phyloP scores from a whole-genome alignment of 2,329 filamentous ascomycete species.

The Ceratocystis papillata region DNA sequence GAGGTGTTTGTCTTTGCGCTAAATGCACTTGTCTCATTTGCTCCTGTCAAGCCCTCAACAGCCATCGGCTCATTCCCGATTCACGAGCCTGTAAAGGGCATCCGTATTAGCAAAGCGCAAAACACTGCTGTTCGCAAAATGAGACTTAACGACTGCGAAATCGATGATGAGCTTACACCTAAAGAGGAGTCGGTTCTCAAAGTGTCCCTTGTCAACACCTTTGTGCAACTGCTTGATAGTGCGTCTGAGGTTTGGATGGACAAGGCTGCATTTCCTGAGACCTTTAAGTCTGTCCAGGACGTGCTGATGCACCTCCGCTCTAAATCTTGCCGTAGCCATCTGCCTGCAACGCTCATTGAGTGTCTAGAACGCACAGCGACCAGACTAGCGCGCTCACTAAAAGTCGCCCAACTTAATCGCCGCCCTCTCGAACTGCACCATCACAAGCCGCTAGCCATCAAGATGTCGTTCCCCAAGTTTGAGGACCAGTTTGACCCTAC shows the following conservation, averaged over 20 bases:
- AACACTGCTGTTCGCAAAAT: slow-evolving; percentile 41
- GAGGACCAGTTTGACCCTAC: slow-evolving; percentile 89
- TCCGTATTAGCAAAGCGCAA: slow-evolving; percentile 41
- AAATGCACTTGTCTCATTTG: slow-evolving; percentile 59
- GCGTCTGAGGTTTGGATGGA: slow-evolving; percentile 63
- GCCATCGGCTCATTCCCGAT: slow-evolving; percentile 49
- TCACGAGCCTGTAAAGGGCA: slow-evolving; percentile 43
- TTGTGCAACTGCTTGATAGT: slow-evolving; percentile 53
- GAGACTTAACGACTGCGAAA: slow-evolving; percentile 47
- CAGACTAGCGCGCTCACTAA: slow-evolving; percentile 45
- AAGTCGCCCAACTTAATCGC: slow-evolving; percentile 53
- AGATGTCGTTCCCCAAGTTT: slow-evolving; percentile 82
- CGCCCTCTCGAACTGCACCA: slow-evolving; percentile 79
- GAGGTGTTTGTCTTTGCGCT: slow-evolving; percentile 74
- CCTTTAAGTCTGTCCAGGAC: slow-evolving; percentile 47
- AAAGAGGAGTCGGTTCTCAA: slow-evolving; percentile 37
- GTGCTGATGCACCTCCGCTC: slow-evolving; percentile 45
- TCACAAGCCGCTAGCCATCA: slow-evolving; percentile 80
- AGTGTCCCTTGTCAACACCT: slow-evolving; percentile 50
- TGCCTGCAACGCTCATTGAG: slow-evolving; percentile 35
- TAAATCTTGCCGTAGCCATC: slow-evolving; percentile 33
- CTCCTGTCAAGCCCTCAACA: slow-evolving; percentile 42
- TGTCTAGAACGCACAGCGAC: slow-evolving; percentile 35
- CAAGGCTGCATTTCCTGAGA: slow-evolving; percentile 64
- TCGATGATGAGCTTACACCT: slow-evolving; percentile 24